Percentiles rank a stretch among this genome's conserved stretches.
These are phyloP conservation scores for Colletotrichum horii DNA, from an alignment of 2,329 filamentous ascomycete species.

Conservation along the genomic window DNA sequence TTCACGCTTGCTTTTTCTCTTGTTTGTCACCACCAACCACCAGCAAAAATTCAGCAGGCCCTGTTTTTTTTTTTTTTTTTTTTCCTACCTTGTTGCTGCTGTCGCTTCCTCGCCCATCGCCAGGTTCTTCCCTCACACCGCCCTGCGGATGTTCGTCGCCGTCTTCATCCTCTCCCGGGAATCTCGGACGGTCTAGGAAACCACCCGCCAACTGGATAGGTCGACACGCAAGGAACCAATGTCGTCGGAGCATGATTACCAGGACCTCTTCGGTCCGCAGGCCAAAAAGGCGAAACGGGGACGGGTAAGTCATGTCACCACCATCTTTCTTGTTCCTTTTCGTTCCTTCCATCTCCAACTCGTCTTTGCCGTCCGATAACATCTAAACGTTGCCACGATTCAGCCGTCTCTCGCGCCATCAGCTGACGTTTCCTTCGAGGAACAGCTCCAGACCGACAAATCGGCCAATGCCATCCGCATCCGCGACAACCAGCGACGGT, in stretches of 20 bases:
- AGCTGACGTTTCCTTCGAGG: conserved; percentile 10
- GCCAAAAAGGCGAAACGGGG: conserved; percentile 23
- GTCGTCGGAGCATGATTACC: conserved; percentile 20
- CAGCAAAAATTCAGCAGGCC: conserved; percentile 4
- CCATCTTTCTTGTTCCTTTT: neutral
- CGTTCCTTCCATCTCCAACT: neutral
- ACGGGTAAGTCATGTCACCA: conserved; percentile 16
- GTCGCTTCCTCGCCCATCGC: neutral
- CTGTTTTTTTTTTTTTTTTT: neutral
- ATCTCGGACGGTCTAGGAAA: conserved; percentile 1
- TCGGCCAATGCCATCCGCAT: conserved; percentile 36
- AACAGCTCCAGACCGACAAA: conserved; percentile 21
- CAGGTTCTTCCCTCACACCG: conserved; percentile 9
- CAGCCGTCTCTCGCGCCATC: neutral
- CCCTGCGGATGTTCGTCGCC: conserved; percentile 8
- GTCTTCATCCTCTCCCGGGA: conserved; percentile 1
- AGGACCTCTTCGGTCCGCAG: conserved; percentile 20
- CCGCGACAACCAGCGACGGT: conserved; percentile 59
- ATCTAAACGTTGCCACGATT: neutral
- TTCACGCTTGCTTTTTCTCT: neutral
- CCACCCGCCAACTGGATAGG: neutral
- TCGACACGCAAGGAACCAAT: neutral
- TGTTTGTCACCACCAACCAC: conserved; percentile 21
- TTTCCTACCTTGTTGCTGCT: neutral
- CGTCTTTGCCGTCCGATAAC: neutral